Base-by-base conservation (phyloP, 441 rosid genomes). In the Bocquillonia castaneifolia region DNA sequence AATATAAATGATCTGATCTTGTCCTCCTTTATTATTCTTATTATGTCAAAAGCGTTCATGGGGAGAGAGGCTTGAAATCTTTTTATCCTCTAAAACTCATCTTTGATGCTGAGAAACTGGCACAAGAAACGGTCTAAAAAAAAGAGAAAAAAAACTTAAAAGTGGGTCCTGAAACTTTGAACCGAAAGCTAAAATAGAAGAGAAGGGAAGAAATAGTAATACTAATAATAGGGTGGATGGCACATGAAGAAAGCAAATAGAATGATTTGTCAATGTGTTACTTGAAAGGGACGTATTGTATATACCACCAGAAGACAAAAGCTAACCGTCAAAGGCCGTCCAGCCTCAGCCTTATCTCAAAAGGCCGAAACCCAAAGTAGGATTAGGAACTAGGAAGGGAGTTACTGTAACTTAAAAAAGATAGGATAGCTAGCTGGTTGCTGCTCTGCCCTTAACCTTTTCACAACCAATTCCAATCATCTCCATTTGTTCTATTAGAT, bases 191-290 rank as follows among this genome's bases (percentile, higher is more conserved):
- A 39, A 59, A 65, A 29, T 51, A 1, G 6, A 40, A 57, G 51
- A 57, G 23, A 8, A 18, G 32, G 20, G 63, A 66, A 48, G 29
- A 13, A 42, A 23, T n/a, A n/a, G n/a, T 17, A 26, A 31, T 10
- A 52, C 48, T n/a, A 31, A 62, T 25, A 45, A 10, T 17, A 0
- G 14, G 55, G 50, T 45, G 50, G 56, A 4, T 1, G 63, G 61
- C 63, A 69, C 56, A 53, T 59, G 71, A 72, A 47, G 63, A 51
- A 72, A 64, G 64, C 68, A 62, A 28, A 37, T 3, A 34, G 50
- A 28, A 36, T 12, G 60, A 64, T 65, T 50, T 67, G 9, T 0
- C 7, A 4, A 3, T 6, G 10, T 36, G 18, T 77, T 13, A 26
- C 70, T 67, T 67, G 28, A 51, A 71, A 75, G 72, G 61, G 54